Conservation (phyloP, 1,284 basidiomycete species). For the Mycena sp. region DNA sequence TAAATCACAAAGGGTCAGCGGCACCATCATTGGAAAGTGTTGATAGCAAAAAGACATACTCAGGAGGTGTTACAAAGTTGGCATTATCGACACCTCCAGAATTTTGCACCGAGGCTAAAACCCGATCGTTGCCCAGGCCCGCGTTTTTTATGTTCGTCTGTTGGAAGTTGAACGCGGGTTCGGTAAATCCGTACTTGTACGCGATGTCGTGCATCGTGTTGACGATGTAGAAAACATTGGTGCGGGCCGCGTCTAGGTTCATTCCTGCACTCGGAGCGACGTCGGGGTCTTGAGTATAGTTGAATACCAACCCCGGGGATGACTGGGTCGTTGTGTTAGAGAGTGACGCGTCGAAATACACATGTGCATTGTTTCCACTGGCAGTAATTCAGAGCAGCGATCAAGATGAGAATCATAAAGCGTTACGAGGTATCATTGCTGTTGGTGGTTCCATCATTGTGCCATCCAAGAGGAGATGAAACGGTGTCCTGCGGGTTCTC, state of each 20-base stretch:
- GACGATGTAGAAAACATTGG: conserved; percentile 14
- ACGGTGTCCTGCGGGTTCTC: conserved; percentile 45
- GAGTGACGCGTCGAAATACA: background rate
- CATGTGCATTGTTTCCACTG: conserved; percentile 11
- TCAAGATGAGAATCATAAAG: background rate
- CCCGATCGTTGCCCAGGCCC: conserved; percentile 50
- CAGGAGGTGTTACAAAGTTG: conserved; percentile 53
- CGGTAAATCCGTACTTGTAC: conserved; percentile 48
- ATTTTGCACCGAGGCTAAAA: conserved; percentile 52
- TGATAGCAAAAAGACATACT: conserved; percentile 36
- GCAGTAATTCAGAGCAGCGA: background rate
- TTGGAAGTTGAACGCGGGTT: conserved; percentile 57
- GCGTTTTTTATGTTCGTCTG: conserved; percentile 53
- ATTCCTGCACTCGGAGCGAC: background rate
- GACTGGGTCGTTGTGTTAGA: conserved; percentile 8
- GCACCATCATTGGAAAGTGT: too few relatives aligned
- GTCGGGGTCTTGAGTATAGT: conserved; percentile 11
- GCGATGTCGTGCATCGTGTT: conserved; percentile 16
- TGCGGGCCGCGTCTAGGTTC: conserved; percentile 6
- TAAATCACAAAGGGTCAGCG: too few relatives aligned
- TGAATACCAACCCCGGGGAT: conserved; percentile 2
- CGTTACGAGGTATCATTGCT: conserved; percentile 35
- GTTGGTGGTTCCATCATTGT: conserved; percentile 42
- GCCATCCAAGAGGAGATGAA: conserved; percentile 57
- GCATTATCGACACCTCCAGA: conserved; percentile 51